These are phyloP conservation scores for Monilinia fructigena DNA, from an alignment of 2,329 filamentous ascomycete genomes.

Conservation along the genomic window DNA sequence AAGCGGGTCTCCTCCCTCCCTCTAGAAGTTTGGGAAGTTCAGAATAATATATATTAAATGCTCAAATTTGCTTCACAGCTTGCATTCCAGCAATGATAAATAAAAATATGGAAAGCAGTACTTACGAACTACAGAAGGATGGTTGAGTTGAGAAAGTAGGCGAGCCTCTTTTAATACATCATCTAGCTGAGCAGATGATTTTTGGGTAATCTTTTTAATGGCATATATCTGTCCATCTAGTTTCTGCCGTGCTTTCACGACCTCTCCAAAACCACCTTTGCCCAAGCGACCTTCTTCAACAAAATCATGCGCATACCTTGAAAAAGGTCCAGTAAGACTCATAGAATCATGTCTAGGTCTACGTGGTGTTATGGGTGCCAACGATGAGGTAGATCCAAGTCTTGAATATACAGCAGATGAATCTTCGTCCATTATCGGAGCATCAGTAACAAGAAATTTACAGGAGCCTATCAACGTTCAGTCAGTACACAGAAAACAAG, in stretches of 20 bases:
- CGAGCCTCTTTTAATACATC: constrained; percentile 84
- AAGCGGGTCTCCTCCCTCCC: neutral
- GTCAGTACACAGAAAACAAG: neutral
- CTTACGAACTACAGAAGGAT: constrained; percentile 61
- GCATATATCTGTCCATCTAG: constrained; percentile 92
- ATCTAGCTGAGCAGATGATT: constrained; percentile 73
- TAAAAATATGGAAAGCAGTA: constrained; percentile 21
- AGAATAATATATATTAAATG: neutral
- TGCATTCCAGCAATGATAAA: neutral
- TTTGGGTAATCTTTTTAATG: constrained; percentile 92
- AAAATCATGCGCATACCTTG: constrained; percentile 82
- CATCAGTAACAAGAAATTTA: constrained; percentile 65
- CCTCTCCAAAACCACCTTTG: constrained; percentile 93
- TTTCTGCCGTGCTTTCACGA: constrained; percentile 92
- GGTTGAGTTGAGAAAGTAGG: constrained; percentile 86
- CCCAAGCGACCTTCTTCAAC: constrained; percentile 85
- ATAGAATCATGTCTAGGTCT: constrained; percentile 63
- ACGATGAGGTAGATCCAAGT: constrained; percentile 44
- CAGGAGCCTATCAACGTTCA: constrained; percentile 46
- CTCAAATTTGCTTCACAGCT: neutral
- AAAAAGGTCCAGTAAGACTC: constrained; percentile 49
- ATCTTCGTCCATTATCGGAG: constrained; percentile 51
- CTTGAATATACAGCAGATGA: constrained; percentile 43
- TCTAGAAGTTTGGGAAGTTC: neutral
- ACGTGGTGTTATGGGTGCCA: constrained; percentile 45